Conservation (phyloP, 306 rosid species). For the Begonia loranthoides region DNA sequence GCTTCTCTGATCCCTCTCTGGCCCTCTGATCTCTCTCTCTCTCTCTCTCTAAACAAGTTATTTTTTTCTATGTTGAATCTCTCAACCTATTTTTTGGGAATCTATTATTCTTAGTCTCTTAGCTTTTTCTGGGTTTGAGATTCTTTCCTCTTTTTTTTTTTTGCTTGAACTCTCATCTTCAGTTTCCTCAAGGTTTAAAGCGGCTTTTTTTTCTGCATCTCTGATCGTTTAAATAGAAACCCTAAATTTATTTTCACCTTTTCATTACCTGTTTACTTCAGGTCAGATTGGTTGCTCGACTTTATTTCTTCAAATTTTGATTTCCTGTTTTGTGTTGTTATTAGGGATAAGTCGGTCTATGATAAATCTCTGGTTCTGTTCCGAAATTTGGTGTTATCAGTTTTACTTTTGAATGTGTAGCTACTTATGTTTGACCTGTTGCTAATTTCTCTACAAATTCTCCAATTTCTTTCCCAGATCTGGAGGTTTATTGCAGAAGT, state of each 20-base stretch:
- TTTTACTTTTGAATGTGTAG: slow-evolving; percentile 11
- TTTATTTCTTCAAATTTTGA: slow-evolving; percentile 5
- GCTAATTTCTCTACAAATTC: neutral
- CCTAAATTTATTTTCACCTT: slow-evolving; percentile 15
- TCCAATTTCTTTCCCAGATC: slow-evolving; percentile 45
- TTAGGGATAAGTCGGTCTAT: slow-evolving; percentile 12
- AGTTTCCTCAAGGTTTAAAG: slow-evolving; percentile 54
- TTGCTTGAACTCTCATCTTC: slow-evolving; percentile 54
- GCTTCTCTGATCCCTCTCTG: too few relatives aligned
- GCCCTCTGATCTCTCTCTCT: slow-evolving; percentile 7
- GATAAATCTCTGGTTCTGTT: slow-evolving; percentile 25
- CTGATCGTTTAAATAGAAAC: slow-evolving; percentile 24
- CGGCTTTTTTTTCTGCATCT: slow-evolving; percentile 34
- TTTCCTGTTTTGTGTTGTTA: slow-evolving; percentile 18
- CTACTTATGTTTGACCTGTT: too few relatives aligned
- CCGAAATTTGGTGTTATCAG: slow-evolving; percentile 6
- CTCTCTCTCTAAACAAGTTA: too few relatives aligned
- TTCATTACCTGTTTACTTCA: slow-evolving; percentile 15
- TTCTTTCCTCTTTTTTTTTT: slow-evolving; percentile 15
- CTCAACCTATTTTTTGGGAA: too few relatives aligned
- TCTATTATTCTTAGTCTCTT: slow-evolving; percentile 27
- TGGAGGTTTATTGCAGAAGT: slow-evolving; percentile 31
- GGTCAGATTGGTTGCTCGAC: slow-evolving; percentile 13
- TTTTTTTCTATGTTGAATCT: too few relatives aligned
- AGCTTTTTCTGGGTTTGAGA: slow-evolving; percentile 22